Conservation (phyloP, 2,329 filamentous ascomycete genomes). For the Fusarium liriodendri region DNA sequence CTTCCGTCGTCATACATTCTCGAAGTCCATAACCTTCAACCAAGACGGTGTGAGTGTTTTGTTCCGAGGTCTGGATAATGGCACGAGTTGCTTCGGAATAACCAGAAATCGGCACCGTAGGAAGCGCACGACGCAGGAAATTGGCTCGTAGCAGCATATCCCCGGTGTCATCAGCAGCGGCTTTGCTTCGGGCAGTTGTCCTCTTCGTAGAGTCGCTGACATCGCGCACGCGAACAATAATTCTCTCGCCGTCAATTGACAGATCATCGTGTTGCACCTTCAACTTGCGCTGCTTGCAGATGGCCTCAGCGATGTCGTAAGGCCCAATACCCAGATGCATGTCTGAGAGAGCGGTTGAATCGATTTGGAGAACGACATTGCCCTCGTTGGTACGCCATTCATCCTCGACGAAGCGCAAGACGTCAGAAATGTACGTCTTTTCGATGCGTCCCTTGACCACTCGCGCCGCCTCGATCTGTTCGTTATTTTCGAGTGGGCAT, state of each 20-base stretch:
- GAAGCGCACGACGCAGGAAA: constrained; percentile 83
- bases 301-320: constrained; percentile 79
- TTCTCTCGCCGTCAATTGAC: constrained; percentile 67
- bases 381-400: constrained; percentile 83
- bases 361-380: constrained; percentile 84
- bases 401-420: constrained; percentile 85
- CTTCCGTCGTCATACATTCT: constrained; percentile 92
- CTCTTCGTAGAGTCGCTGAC: constrained; percentile 62
- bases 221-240: constrained; percentile 79
- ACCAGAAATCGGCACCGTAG: constrained; percentile 87
- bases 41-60: constrained; percentile 76
- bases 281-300: constrained; percentile 84
- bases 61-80: constrained; percentile 85
- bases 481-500: constrained; percentile 83
- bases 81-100: constrained; percentile 88
- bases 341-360: constrained; percentile 80
- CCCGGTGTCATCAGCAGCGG: constrained; percentile 54
- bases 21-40: constrained; percentile 95
- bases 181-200: constrained; percentile 56
- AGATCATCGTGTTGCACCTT: constrained; percentile 78
- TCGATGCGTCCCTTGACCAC: constrained; percentile 95
- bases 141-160: constrained; percentile 81
- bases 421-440: constrained; percentile 89
- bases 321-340: constrained; percentile 84
- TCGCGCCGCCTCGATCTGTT: constrained; percentile 81